phyloP scores from a whole-genome alignment of 805 yeast species.

The Maudiozyma barnettii region DNA sequence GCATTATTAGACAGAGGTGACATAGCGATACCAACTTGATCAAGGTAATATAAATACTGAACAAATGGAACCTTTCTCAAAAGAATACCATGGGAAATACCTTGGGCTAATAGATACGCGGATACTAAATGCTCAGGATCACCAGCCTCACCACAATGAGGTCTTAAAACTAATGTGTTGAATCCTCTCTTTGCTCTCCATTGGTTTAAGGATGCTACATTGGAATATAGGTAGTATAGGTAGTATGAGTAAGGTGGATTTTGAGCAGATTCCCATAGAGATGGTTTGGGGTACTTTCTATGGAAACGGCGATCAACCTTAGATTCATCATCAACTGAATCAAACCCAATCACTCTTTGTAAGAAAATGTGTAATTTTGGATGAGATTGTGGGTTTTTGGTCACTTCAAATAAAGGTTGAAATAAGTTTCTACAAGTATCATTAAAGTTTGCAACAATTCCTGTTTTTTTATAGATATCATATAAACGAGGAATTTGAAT shows the following conservation, averaged over 20 bases:
- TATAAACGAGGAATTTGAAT: slow-evolving; percentile 91
- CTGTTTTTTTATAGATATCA: slow-evolving; percentile 74
- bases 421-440: slow-evolving; percentile 74
- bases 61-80: slow-evolving; percentile 90
- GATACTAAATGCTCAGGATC: slow-evolving; percentile 94
- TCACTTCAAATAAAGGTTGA: slow-evolving; percentile 82
- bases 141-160: slow-evolving; percentile 99
- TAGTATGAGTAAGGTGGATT: slow-evolving; percentile 99
- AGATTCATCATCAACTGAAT: slow-evolving; percentile 96
- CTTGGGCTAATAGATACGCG: slow-evolving; percentile 81
- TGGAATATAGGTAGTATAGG: slow-evolving; percentile 79
- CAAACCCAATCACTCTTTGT: slow-evolving; percentile 94
- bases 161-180: slow-evolving; percentile 89
- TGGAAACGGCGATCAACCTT: slow-evolving; percentile 78
- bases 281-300: slow-evolving; percentile 77
- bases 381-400: slow-evolving; percentile 71
- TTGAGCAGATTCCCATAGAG: slow-evolving; percentile 61
- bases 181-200: slow-evolving; percentile 68
- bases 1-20: slow-evolving; percentile 97
- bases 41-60: slow-evolving; percentile 85
- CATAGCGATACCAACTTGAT: slow-evolving; percentile 97
- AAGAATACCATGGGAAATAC: slow-evolving; percentile 91
- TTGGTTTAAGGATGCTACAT: slow-evolving; percentile 75
- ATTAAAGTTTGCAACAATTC: slow-evolving; percentile 59
- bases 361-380: slow-evolving; percentile 87